Evolutionary conservation across 768 basidiomycete genomes (phyloP).

Genomic region (Leucocoprinus leucothites): DNA sequence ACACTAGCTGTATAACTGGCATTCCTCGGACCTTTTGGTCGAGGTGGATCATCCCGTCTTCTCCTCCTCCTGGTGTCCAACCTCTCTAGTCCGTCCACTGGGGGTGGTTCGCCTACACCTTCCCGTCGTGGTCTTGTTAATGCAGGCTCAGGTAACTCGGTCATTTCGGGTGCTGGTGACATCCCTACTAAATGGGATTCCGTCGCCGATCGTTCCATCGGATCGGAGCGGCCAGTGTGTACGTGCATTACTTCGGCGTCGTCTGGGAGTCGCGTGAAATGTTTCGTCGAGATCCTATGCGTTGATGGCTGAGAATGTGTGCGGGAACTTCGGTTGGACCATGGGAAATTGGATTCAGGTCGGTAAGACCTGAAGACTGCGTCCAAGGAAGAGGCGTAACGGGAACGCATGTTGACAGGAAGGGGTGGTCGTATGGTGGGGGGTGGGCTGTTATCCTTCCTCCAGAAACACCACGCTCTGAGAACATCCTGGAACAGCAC

Average conservation of each 20-base stretch:
- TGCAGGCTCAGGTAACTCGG: neutral
- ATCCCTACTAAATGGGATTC: neutral
- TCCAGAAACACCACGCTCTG: slow-evolving; percentile 32
- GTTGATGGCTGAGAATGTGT: neutral
- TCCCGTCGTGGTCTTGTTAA: neutral
- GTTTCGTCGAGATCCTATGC: neutral
- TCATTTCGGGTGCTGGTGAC: neutral
- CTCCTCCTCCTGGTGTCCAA: neutral
- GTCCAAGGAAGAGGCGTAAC: neutral
- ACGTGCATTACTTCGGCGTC: neutral
- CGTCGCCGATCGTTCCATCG: neutral
- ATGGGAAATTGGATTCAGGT: neutral
- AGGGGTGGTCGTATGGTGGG: neutral
- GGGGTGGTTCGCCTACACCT: neutral
- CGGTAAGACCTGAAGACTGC: slow-evolving; percentile 1
- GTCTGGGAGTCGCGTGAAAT: slow-evolving; percentile 1
- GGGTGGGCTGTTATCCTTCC: neutral
- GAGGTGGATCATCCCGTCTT: neutral
- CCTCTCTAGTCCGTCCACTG: neutral
- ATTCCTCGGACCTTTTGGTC: slow-evolving; percentile 11
- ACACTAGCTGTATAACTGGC: neutral
- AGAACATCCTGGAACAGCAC: slow-evolving; percentile 25
- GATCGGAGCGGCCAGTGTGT: neutral
- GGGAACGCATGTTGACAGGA: neutral
- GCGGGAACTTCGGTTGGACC: neutral